Conservation (phyloP, 345 rosid species). For the Salix arbutifolia region DNA sequence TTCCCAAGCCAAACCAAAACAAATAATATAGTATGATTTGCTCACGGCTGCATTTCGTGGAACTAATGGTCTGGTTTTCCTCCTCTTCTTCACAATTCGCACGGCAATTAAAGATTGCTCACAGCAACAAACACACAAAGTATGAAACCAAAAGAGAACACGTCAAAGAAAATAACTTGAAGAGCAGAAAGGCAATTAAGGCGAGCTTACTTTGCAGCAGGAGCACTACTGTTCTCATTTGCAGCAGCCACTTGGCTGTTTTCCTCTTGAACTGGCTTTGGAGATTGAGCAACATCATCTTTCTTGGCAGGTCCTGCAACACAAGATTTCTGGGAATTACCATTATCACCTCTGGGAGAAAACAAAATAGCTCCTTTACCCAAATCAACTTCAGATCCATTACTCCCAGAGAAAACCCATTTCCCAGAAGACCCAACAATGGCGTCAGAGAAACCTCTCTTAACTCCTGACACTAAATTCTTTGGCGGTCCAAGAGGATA, state of each 20-base stretch:
- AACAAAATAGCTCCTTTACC: slow-evolving; percentile 37
- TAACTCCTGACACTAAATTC: slow-evolving; percentile 53
- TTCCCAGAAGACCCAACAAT: slow-evolving; percentile 37
- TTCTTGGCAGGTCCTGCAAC: slow-evolving; percentile 17
- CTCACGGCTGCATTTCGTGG: neutral
- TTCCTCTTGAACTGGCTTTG: slow-evolving; percentile 37
- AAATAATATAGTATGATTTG: neutral
- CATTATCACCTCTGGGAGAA: slow-evolving; percentile 39
- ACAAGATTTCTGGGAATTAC: slow-evolving; percentile 22
- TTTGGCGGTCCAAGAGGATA: slow-evolving; percentile 29
- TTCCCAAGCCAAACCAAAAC: neutral
- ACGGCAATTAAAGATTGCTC: neutral
- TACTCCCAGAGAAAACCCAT: slow-evolving; percentile 42
- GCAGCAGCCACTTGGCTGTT: slow-evolving; percentile 25
- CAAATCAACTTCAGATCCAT: slow-evolving; percentile 42
- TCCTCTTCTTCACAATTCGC: neutral
- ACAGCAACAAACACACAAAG: neutral
- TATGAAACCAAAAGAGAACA: neutral
- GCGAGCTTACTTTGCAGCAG: slow-evolving; percentile 56
- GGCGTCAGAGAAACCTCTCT: slow-evolving; percentile 68
- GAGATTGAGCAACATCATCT: slow-evolving; percentile 34
- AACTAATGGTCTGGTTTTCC: neutral
- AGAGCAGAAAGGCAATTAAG: neutral
- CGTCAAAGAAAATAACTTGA: neutral
- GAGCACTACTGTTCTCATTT: slow-evolving; percentile 42